Evolutionary conservation across 1,139 yeast species (phyloP).

Genomic region (Blastobotrys indianensis): DNA sequence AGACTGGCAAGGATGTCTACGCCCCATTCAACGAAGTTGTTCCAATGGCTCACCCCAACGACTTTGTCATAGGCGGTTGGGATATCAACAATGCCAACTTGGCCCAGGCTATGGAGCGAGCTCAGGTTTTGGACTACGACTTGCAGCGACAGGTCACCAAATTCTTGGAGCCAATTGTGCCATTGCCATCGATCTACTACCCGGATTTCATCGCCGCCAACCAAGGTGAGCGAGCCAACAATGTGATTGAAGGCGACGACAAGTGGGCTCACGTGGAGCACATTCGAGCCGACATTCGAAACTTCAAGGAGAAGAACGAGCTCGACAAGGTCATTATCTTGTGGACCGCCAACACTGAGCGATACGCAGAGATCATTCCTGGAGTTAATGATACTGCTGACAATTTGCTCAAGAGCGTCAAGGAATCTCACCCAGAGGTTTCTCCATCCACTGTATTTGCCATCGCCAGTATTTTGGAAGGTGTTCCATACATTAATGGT

Average conservation of each 20-base stretch:
- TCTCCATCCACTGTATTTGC: slow-evolving; percentile 92
- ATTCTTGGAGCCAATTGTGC: slow-evolving; percentile 57
- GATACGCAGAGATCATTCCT: slow-evolving; percentile 69
- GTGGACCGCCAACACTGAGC: slow-evolving; percentile 98
- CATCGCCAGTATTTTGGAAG: slow-evolving; percentile 84
- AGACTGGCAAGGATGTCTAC: slow-evolving; percentile 75
- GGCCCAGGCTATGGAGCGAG: slow-evolving; percentile 75
- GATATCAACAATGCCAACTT: slow-evolving; percentile 72
- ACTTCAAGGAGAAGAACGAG: slow-evolving; percentile 64
- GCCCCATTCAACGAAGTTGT: slow-evolving; percentile 88
- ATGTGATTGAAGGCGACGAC: slow-evolving; percentile 62
- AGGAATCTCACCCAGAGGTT: slow-evolving; percentile 72
- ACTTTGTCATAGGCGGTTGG: slow-evolving; percentile 91
- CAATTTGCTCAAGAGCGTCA: slow-evolving; percentile 67
- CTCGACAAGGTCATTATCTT: slow-evolving; percentile 85
- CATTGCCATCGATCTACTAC: slow-evolving; percentile 82
- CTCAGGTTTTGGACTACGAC: slow-evolving; percentile 80
- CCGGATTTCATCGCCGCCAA: slow-evolving; percentile 96
- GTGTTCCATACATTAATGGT: slow-evolving; percentile 87
- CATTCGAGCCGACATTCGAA: slow-evolving; percentile 75
- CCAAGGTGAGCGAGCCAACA: slow-evolving; percentile 88
- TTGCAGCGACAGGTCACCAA: slow-evolving; percentile 73
- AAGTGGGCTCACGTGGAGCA: slow-evolving; percentile 91
- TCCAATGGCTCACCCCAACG: slow-evolving; percentile 87
- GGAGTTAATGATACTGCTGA: slow-evolving; percentile 90